These are phyloP conservation scores for Cyclotella cryptica DNA, from an alignment of 108 stramenopile species.

Conservation along the genomic window DNA sequence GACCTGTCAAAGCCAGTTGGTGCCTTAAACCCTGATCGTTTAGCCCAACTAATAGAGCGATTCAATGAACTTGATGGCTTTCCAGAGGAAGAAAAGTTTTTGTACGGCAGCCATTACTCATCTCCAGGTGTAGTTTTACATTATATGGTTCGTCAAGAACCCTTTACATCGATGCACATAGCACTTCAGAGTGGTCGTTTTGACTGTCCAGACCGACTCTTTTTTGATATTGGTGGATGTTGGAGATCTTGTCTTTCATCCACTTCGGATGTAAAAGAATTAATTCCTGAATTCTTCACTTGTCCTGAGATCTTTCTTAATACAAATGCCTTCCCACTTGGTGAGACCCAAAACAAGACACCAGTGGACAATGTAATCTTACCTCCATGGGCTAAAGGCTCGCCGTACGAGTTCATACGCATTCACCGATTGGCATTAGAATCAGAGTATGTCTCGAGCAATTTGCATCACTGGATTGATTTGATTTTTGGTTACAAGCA, in stretches of 20 bases:
- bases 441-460: constrained; percentile 88
- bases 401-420: constrained; percentile 91
- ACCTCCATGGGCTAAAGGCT: constrained; percentile 96
- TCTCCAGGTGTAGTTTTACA: constrained; percentile 93
- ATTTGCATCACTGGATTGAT: constrained; percentile 96
- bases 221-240: constrained; percentile 74
- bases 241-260: constrained; percentile 84
- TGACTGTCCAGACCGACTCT: constrained; percentile 96
- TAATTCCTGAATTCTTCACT: constrained; percentile 94
- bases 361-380: constrained; percentile 88
- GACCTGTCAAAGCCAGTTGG: constrained; percentile 96
- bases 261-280: constrained; percentile 92
- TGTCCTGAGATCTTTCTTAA: constrained; percentile 91
- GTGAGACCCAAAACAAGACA: constrained; percentile 78
- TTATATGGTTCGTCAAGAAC: constrained; percentile 86
- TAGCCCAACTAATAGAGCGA: constrained; percentile 74
- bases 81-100: constrained; percentile 79
- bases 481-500: constrained; percentile 97
- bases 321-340: constrained; percentile 88
- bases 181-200: constrained; percentile 94
- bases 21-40: constrained; percentile 81
- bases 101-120: constrained; percentile 97
- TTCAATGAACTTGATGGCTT: constrained; percentile 83
- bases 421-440: constrained; percentile 94
- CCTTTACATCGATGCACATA: constrained; percentile 92